Conservation (phyloP, 2,329 filamentous ascomycete species). For the Paracoccidioides lutzii region DNA sequence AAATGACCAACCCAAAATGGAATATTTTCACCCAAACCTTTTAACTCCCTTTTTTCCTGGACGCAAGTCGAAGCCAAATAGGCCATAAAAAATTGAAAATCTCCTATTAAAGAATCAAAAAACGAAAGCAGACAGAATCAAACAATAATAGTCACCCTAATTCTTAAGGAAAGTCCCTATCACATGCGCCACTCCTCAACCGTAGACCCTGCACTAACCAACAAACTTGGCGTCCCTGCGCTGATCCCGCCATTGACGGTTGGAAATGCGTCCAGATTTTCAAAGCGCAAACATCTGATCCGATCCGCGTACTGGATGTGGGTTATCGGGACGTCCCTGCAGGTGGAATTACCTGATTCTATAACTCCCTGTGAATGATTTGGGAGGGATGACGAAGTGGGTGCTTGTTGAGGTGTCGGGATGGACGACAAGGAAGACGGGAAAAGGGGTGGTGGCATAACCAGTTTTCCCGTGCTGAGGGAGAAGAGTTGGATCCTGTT, state of each 20-base stretch:
- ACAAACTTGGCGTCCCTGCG: constrained; percentile 21
- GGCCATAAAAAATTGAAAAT: not conserved
- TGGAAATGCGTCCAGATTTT: constrained; percentile 9
- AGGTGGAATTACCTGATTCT: not conserved
- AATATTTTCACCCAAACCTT: not conserved
- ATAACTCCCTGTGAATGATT: too few relatives aligned
- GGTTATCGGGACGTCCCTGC: not conserved
- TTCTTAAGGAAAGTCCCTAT: not conserved
- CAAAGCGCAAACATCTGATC: constrained; percentile 24
- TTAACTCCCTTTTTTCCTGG: not conserved
- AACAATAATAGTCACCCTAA: too few relatives aligned
- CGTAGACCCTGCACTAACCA: constrained; percentile 20
- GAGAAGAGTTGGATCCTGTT: constrained; percentile 26
- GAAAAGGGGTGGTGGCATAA: constrained; percentile 8
- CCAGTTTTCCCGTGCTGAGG: constrained; percentile 22
- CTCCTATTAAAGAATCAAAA: too few relatives aligned
- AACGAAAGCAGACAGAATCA: too few relatives aligned
- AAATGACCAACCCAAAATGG: not conserved
- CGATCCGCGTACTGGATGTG: constrained; percentile 15
- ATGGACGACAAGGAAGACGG: not conserved
- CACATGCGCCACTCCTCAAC: constrained; percentile 24
- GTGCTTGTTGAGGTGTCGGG: not conserved
- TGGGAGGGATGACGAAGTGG: not conserved
- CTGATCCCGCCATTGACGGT: constrained; percentile 11
- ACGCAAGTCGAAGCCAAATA: not conserved